Percentiles rank a stretch among this genome's conserved stretches.
Evolutionary conservation across 768 basidiomycete genomes (phyloP).

Genomic region (Russula virescens): DNA sequence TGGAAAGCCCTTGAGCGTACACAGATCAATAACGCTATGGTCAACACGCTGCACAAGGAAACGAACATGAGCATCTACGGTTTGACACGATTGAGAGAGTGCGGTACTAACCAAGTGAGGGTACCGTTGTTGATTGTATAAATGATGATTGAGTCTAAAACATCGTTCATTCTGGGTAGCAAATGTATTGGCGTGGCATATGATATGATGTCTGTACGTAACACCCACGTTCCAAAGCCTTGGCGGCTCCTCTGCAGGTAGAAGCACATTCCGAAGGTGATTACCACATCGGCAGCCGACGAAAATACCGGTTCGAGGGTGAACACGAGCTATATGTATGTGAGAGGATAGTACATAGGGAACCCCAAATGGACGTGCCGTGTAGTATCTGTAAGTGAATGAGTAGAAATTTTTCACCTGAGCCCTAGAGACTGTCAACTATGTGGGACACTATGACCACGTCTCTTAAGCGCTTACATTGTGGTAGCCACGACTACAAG

Average conservation of each 20-base stretch:
- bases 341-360: background rate
- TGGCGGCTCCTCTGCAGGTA: constrained; percentile 23
- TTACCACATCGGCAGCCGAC: constrained; percentile 19
- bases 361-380: background rate
- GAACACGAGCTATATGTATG: constrained; percentile 17
- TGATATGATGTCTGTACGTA: background rate
- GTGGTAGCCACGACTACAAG: constrained; percentile 13
- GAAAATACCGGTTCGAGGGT: constrained; percentile 23
- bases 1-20: constrained; percentile 4
- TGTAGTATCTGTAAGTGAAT: constrained; percentile 2
- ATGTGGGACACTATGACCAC: background rate
- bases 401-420: constrained; percentile 5
- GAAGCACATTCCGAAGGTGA: constrained; percentile 22
- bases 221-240: constrained; percentile 22
- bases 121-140: constrained; percentile 26
- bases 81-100: background rate
- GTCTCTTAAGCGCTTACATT: constrained; percentile 7
- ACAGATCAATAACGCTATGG: constrained; percentile 20
- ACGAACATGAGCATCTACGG: background rate
- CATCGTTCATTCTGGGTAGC: constrained; percentile 20
- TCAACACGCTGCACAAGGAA: constrained; percentile 11
- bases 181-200: background rate
- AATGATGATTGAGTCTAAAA: constrained; percentile 20
- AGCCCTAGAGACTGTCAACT: constrained; percentile 3
- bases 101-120: constrained; percentile 19